Evolutionary conservation across 345 rosid genomes (phyloP), one percentile per base, ranked within the genome.

Genomic region (Dipteronia dyeriana): DNA sequence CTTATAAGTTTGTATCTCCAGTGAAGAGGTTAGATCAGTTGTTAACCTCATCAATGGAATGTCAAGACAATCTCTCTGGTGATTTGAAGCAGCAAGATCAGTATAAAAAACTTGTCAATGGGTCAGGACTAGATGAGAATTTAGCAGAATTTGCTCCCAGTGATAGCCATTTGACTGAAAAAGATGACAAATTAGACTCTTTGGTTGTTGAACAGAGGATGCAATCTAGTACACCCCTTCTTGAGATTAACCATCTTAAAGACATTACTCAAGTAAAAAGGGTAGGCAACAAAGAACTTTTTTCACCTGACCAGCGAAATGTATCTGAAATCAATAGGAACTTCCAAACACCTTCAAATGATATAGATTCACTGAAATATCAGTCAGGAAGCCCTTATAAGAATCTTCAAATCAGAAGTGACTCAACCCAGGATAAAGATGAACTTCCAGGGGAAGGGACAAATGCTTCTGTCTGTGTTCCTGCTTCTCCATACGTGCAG

Each of bases 21-120:
- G 70, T 71, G 72, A 85, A 86, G 68, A 82, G 70, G 54, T 74
- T 85, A 74, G 82, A 82, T 78, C 80, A 70, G 69, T 81, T 47
- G 34, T 61, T 73, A 64, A 74, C 83, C 66, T 81, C 88, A 63
- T 63, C 70, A 68, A 54, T 70, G 73, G 67, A 81, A 79, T 11
- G 67, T 70, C 79, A 71, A 16, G 62, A 53, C 60, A 79, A 26
- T 73, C 60, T 68, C 56, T 72, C 68, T 69, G 84, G 41, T 41
- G 73, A 76, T 80, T 77, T 82, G 75, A 79, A 82, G 74, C 87
- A 75, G 77, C 76, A 71, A 39, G 83, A 76, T 77, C 84, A 59
- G 68, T 51, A 62, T 66, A 78, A 45, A 51, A 65, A 65, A 59
- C 59, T 14, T 70, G 2, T 71, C 10, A 66, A 38, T 79, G 73